Base-by-base conservation (phyloP, 139 green algal species). In the Micractinium sp. region DNA sequence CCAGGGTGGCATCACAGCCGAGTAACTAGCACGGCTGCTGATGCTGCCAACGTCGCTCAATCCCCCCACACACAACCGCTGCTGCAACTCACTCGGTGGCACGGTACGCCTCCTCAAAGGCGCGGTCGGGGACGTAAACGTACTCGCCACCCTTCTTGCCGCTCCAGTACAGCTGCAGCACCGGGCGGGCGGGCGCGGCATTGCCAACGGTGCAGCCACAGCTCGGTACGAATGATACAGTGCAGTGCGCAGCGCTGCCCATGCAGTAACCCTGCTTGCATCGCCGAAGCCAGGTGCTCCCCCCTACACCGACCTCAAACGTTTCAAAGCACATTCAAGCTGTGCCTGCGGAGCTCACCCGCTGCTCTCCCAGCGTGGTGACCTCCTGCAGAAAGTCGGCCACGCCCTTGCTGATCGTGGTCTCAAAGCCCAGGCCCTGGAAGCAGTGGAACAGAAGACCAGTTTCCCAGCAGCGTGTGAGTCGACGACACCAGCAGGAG, bases 301-400 rank as follows among this genome's bases (percentile, higher is more conserved):
- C n/a, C n/a, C n/a, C n/a, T n/a, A n/a, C n/a, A n/a, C 67, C 31
- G 53, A 9, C 75, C 2, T 38, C 36, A 22, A 0, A 29, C 19
- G 33, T 18, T 35, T 4, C 36, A 2, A 19, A 56, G 1, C 22
- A 15, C 35, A 41, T 16, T 1, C 74, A 0, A 12, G 14, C 15
- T 29, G 29, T 0, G 35, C 18, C 75, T 61, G 23, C 20, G 5
- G 31, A 1, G 31, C 74, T 47, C 74, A 81, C 74, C 74, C 35
- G 74, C 74, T 81, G 74, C 35, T 81, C 74, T 0, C 74, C 41
- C 13, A 66, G 53, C 38, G 31, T 87, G 80, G 88, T 91, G 27
- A 97, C 93, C 90, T 97, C 95, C 87, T 98, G 95, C 92, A 98
- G 86, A 88, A 98, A 98, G 74, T 97, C 94, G 22, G 95, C 94